Conservation (phyloP, 2,329 filamentous ascomycete species). For the Colletotrichum horii region DNA sequence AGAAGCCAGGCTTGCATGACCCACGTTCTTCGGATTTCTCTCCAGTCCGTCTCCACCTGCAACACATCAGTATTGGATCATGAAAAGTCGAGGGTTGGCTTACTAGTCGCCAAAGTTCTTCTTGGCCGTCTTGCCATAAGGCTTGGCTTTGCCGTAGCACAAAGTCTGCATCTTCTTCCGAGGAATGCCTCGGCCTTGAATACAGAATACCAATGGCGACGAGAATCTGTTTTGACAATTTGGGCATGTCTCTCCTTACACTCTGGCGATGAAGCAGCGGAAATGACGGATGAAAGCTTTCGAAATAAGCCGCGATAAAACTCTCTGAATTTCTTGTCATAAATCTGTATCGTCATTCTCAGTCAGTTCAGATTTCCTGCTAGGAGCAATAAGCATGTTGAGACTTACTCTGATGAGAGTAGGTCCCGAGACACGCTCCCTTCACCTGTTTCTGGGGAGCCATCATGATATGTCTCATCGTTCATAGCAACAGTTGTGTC, state of each 20-base stretch:
- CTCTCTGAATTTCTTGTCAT: neutral
- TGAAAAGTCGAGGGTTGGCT: neutral
- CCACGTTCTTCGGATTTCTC: slow-evolving; percentile 27
- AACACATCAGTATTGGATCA: neutral
- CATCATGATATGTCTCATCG: neutral
- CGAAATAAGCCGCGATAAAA: slow-evolving; percentile 25
- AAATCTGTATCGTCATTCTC: neutral
- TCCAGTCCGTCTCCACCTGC: slow-evolving; percentile 27
- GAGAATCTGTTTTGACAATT: slow-evolving; percentile 18
- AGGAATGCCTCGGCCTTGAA: slow-evolving; percentile 3
- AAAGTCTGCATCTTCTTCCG: slow-evolving; percentile 3
- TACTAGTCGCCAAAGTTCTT: slow-evolving; percentile 17
- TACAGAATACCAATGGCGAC: slow-evolving; percentile 26
- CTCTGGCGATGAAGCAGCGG: slow-evolving; percentile 26
- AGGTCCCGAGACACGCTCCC: neutral
- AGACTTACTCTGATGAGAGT: neutral
- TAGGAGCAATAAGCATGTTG: neutral
- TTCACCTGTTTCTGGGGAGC: neutral
- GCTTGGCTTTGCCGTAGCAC: slow-evolving; percentile 17
- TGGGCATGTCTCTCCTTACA: neutral
- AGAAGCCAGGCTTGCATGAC: slow-evolving; percentile 34
- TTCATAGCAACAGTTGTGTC: neutral
- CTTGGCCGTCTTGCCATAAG: slow-evolving; percentile 23
- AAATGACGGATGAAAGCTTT: slow-evolving; percentile 27
- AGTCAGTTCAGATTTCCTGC: neutral